A percentile compares a stretch with the other conserved stretches of the same genome.
phyloP scores from a whole-genome alignment of 495 filamentous ascomycete genomes.

The Tuber calosporum region DNA sequence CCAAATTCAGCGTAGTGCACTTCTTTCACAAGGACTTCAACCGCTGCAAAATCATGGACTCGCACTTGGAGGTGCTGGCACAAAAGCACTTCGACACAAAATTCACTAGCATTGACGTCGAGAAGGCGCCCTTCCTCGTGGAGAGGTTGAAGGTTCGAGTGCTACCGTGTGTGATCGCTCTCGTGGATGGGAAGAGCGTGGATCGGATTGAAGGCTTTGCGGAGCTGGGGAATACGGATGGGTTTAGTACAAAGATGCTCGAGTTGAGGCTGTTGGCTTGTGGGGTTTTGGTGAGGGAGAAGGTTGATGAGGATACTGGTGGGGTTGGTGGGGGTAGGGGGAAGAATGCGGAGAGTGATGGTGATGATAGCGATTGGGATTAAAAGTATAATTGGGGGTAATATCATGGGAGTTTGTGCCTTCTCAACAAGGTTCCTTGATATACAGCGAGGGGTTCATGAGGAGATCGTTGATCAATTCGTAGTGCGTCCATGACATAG shows the following conservation, averaged over 20 bases:
- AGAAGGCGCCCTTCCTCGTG: slow-evolving; percentile 65
- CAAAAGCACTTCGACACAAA: slow-evolving; percentile 60
- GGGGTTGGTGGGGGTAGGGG: slow-evolving; percentile 41
- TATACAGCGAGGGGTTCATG: not conserved
- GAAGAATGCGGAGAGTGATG: slow-evolving; percentile 46
- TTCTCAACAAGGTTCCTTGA: not conserved
- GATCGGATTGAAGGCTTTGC: slow-evolving; percentile 72
- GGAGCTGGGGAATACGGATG: slow-evolving; percentile 57
- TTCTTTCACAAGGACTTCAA: slow-evolving; percentile 70
- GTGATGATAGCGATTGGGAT: slow-evolving; percentile 63
- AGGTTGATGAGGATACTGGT: slow-evolving; percentile 47
- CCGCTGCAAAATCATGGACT: slow-evolving; percentile 53
- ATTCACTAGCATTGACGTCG: slow-evolving; percentile 63
- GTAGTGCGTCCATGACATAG: not conserved
- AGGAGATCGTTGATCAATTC: not conserved
- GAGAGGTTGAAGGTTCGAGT: slow-evolving; percentile 62
- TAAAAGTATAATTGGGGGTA: slow-evolving; percentile 43
- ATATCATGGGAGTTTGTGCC: not conserved
- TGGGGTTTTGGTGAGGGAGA: slow-evolving; percentile 55
- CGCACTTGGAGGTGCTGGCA: slow-evolving; percentile 48
- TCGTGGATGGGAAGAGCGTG: slow-evolving; percentile 59
- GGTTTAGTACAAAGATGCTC: slow-evolving; percentile 56
- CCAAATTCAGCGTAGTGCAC: slow-evolving; percentile 61
- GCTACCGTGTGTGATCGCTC: slow-evolving; percentile 68
- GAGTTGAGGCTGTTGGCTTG: slow-evolving; percentile 56